Percentiles rank a stretch among this genome's conserved stretches.
Conservation (phyloP, 106 monocot genomes). For the Ottelia alismoides region DNA sequence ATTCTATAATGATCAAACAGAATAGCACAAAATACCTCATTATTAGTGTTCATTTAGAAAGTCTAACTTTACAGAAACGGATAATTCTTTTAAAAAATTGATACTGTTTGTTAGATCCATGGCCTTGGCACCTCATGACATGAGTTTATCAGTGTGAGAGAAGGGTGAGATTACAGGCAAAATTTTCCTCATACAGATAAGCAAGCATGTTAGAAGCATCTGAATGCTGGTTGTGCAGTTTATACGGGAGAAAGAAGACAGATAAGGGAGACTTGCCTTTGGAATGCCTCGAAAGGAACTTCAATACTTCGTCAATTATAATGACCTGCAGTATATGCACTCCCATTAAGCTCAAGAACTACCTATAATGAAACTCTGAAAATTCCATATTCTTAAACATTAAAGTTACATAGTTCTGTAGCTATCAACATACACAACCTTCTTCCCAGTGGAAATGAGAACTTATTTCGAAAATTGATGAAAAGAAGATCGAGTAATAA, state of each 20-base stretch:
- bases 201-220: neutral
- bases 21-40: neutral
- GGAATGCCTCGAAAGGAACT: constrained; percentile 80
- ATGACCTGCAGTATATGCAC: constrained; percentile 45
- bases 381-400: too few relatives aligned
- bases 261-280: constrained; percentile 44
- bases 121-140: neutral
- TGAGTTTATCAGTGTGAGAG: neutral
- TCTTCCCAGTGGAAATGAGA: too few relatives aligned
- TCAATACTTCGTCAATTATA: constrained; percentile 88
- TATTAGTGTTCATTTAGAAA: neutral
- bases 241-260: neutral
- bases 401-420: too few relatives aligned
- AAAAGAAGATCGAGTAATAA: too few relatives aligned
- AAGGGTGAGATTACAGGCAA: neutral
- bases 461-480: too few relatives aligned
- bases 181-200: neutral
- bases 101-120: neutral
- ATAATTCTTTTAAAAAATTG: neutral
- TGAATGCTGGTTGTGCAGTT: neutral
- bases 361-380: too few relatives aligned
- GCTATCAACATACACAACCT: too few relatives aligned
- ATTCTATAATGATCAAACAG: neutral
- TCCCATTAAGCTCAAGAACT: too few relatives aligned
- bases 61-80: too few relatives aligned